These are phyloP conservation scores for Salvia miltiorrhiza DNA, from an alignment of 257 asterid species.

Conservation along the genomic window DNA sequence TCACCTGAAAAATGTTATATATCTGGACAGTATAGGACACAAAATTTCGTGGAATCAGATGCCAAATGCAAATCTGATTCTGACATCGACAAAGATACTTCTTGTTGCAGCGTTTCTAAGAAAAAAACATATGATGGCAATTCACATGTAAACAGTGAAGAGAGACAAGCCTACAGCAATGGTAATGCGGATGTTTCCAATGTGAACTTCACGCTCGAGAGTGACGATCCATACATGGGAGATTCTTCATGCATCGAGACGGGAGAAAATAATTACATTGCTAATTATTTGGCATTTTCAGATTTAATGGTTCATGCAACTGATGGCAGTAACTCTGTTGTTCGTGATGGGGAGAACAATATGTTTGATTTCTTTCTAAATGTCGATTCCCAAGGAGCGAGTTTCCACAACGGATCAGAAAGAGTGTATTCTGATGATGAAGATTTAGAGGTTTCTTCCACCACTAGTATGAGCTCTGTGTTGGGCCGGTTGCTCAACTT, in stretches of 20 bases:
- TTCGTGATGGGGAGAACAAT: constrained; percentile 55
- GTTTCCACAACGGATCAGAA: constrained; percentile 27
- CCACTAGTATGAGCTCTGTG: constrained; percentile 82
- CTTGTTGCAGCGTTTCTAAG: constrained; percentile 9
- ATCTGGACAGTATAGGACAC: constrained; percentile 4
- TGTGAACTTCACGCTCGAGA: constrained; percentile 27
- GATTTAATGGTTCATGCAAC: constrained; percentile 67
- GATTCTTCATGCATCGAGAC: constrained; percentile 41
- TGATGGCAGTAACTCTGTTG: constrained; percentile 38
- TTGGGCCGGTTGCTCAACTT: constrained; percentile 68
- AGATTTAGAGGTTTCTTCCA: constrained; percentile 79
- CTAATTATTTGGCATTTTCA: constrained; percentile 78
- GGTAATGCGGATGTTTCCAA: constrained; percentile 17
- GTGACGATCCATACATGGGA: constrained; percentile 37
- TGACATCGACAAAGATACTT: constrained; percentile 13
- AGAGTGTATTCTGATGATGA: constrained; percentile 57
- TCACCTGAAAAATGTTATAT: constrained; percentile 28
- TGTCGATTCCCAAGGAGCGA: constrained; percentile 43
- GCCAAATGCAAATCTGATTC: not conserved
- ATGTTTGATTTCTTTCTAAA: constrained; percentile 67
- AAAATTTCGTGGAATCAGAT: not conserved
- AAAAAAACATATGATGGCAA: not conserved
- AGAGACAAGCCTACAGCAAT: not conserved
- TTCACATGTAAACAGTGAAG: constrained; percentile 11
- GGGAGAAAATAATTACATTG: constrained; percentile 52